These are phyloP conservation scores for Vanilla planifolia DNA, from an alignment of 106 monocot genomes.

Conservation along the genomic window DNA sequence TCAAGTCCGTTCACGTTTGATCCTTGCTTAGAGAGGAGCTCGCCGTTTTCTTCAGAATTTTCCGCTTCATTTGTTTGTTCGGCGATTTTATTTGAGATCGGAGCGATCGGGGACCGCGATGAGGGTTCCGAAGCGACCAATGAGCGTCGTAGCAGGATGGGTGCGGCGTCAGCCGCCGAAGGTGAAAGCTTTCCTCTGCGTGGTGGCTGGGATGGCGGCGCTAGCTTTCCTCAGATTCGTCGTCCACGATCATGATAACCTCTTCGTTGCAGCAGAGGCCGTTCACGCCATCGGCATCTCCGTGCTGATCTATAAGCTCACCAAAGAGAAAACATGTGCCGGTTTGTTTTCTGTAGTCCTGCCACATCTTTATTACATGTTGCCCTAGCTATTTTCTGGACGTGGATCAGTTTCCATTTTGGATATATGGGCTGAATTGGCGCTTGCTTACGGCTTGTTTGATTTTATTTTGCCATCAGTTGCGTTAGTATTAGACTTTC, in stretches of 20 bases:
- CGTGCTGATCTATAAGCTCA: constrained; percentile 69
- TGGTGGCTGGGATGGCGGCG: constrained; percentile 47
- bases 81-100: neutral
- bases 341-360: neutral
- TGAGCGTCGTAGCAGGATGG: constrained; percentile 16
- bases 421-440: neutral
- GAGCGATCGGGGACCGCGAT: neutral
- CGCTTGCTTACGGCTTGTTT: neutral
- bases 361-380: neutral
- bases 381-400: neutral
- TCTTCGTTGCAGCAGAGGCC: constrained; percentile 63
- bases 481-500: no score
- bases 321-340: constrained; percentile 40
- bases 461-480: no score
- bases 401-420: neutral
- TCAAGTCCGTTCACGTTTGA: neutral
- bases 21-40: neutral
- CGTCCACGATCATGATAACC: constrained; percentile 56
- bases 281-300: constrained; percentile 52
- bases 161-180: constrained; percentile 54
- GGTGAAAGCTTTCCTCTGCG: constrained; percentile 65
- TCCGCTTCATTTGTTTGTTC: neutral
- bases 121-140: constrained; percentile 3
- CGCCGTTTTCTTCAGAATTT: neutral
- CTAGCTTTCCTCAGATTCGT: constrained; percentile 39